Percentiles rank a stretch among this genome's conserved stretches.
phyloP scores from a whole-genome alignment of 305 asterid genomes.

The Fraxinus ornus region DNA sequence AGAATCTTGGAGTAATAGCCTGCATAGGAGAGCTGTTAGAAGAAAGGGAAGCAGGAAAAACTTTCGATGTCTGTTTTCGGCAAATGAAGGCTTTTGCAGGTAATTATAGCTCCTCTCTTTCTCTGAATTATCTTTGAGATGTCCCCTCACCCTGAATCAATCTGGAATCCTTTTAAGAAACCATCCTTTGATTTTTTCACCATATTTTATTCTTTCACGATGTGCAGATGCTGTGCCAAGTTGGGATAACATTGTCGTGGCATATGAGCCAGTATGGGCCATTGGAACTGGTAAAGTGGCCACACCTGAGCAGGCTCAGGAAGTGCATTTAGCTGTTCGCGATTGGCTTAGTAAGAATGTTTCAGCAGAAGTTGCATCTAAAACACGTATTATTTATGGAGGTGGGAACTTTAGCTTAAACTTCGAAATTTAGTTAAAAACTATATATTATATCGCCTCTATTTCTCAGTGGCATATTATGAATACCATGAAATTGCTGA shows the following conservation, averaged over 20 bases:
- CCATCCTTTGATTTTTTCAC: conserved; percentile 1
- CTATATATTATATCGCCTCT: neutral
- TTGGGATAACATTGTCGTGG: conserved; percentile 81
- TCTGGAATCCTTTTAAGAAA: neutral
- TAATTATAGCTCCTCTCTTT: conserved; percentile 20
- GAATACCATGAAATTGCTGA: neutral
- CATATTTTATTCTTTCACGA: conserved; percentile 4
- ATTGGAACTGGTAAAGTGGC: conserved; percentile 98
- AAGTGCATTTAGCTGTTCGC: conserved; percentile 83
- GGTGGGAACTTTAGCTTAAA: conserved; percentile 37
- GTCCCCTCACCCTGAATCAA: neutral
- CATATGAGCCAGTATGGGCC: conserved; percentile 96
- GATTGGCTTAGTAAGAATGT: conserved; percentile 86
- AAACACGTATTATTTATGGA: conserved; percentile 84
- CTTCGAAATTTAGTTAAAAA: neutral
- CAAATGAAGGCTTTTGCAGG: conserved; percentile 90
- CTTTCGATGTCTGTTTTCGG: conserved; percentile 78
- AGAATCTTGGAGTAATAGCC: conserved; percentile 79
- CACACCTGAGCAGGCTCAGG: conserved; percentile 94
- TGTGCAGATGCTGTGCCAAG: conserved; percentile 77
- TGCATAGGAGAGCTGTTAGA: conserved; percentile 89
- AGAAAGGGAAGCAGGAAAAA: conserved; percentile 89
- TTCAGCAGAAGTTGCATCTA: conserved; percentile 80
- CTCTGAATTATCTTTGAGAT: neutral
- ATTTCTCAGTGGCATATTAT: neutral